Evolutionary conservation across 164 flowering plant species (phyloP).

Genomic region (Houttuynia cordata): DNA sequence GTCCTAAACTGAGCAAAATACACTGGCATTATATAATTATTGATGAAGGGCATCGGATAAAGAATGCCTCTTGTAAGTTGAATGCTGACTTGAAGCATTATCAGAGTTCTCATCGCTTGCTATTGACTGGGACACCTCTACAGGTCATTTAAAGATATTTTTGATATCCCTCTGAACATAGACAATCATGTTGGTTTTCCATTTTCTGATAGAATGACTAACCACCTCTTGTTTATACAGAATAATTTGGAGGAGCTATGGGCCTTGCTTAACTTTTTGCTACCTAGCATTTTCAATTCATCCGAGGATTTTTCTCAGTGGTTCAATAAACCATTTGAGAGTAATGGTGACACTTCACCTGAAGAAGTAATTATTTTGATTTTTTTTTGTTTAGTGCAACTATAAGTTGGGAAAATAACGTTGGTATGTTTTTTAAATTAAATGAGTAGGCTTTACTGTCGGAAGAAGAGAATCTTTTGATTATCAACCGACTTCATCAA

Average conservation of each 20-base stretch:
- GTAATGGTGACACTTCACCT: slow-evolving; percentile 72
- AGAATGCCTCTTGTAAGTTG: slow-evolving; percentile 90
- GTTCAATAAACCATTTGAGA: slow-evolving; percentile 99
- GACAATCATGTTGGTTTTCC: neutral
- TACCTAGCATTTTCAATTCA: slow-evolving; percentile 95
- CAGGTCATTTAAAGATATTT: slow-evolving; percentile 38
- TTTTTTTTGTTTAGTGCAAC: neutral
- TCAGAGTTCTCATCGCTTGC: slow-evolving; percentile 79
- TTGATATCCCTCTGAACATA: neutral
- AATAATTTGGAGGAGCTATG: slow-evolving; percentile 96
- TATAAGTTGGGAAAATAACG: neutral
- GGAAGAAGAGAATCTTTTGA: slow-evolving; percentile 96
- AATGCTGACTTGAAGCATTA: slow-evolving; percentile 93
- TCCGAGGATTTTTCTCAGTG: slow-evolving; percentile 98
- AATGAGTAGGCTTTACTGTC: slow-evolving; percentile 66
- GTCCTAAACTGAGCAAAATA: slow-evolving; percentile 85
- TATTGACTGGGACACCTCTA: slow-evolving; percentile 93
- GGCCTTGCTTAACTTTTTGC: slow-evolving; percentile 94
- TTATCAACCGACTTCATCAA: slow-evolving; percentile 97
- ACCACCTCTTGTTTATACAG: slow-evolving; percentile 22
- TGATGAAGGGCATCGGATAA: slow-evolving; percentile 78
- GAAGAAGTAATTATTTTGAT: slow-evolving; percentile 58
- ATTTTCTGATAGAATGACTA: neutral
- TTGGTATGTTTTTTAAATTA: slow-evolving; percentile 9
- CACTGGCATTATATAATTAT: slow-evolving; percentile 94